Conservation (phyloP, 2,329 filamentous ascomycete species). For the Fusarium sp. region DNA sequence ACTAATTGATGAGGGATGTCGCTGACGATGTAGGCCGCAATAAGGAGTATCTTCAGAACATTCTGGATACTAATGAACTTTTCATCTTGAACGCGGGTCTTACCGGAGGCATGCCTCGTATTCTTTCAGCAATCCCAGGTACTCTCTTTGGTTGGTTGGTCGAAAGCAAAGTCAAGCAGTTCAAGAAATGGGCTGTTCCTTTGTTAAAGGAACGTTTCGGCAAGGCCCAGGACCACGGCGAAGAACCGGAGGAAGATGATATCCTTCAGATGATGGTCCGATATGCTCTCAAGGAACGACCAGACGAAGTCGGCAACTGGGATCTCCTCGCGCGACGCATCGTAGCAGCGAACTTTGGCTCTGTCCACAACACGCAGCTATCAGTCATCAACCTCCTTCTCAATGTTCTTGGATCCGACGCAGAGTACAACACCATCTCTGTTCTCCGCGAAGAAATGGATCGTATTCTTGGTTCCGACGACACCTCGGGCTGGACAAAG, state of each 20-base stretch:
- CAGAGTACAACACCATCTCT: conserved; percentile 52
- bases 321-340: conserved; percentile 49
- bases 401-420: conserved; percentile 52
- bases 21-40: conserved; percentile 45
- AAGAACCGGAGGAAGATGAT: conserved; percentile 49
- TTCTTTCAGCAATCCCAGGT: conserved; percentile 50
- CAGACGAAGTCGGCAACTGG: conserved; percentile 49
- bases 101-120: conserved; percentile 45
- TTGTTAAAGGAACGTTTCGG: conserved; percentile 34
- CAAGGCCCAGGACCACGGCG: conserved; percentile 5
- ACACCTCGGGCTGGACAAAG: conserved; percentile 53
- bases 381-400: conserved; percentile 55
- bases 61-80: conserved; percentile 47
- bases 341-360: conserved; percentile 50
- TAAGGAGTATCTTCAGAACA: conserved; percentile 49
- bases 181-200: conserved; percentile 46
- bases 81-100: conserved; percentile 50
- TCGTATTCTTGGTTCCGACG: conserved; percentile 44
- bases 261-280: conserved; percentile 57
- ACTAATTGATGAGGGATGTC: accelerated
- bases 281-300: conserved; percentile 53
- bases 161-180: conserved; percentile 38
- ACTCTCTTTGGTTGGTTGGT: conserved; percentile 41
- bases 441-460: conserved; percentile 53
- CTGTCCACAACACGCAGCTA: conserved; percentile 55